These are phyloP conservation scores for Saprolegnia diclina DNA, from an alignment of 352 stramenopile species.

Conservation along the genomic window DNA sequence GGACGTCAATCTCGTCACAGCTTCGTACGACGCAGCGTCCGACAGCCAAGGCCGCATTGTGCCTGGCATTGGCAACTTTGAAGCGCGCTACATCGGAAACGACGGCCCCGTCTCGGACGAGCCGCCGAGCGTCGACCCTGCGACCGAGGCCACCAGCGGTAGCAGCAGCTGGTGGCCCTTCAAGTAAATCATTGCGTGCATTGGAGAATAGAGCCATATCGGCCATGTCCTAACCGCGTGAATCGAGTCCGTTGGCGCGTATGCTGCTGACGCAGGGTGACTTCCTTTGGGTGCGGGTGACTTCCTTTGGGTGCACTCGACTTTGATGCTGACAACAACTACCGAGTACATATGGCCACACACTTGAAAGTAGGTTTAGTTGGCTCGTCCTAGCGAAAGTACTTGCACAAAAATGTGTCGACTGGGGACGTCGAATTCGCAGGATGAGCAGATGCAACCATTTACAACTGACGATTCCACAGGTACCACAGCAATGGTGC, in stretches of 20 bases:
- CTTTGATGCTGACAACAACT: too few relatives aligned
- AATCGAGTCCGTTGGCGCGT: background rate
- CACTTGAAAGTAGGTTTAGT: too few relatives aligned
- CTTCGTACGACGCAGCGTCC: conserved; percentile 61
- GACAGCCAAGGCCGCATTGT: conserved; percentile 57
- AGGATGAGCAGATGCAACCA: too few relatives aligned
- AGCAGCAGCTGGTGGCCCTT: conserved; percentile 24
- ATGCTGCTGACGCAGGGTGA: background rate
- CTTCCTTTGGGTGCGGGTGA: too few relatives aligned
- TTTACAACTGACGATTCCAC: too few relatives aligned
- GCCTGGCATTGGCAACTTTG: conserved; percentile 69
- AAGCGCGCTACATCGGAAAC: conserved; percentile 44
- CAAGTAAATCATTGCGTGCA: conserved; percentile 2
- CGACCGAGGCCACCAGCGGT: background rate
- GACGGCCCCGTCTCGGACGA: conserved; percentile 1
- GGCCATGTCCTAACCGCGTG: background rate
- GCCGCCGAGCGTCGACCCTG: background rate
- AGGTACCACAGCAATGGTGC: too few relatives aligned
- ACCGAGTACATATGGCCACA: too few relatives aligned
- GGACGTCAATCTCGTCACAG: conserved; percentile 68
- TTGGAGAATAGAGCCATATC: background rate
- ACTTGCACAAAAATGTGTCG: too few relatives aligned
- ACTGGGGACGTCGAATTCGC: too few relatives aligned
- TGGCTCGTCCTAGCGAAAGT: too few relatives aligned
- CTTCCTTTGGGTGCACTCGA: too few relatives aligned